Percentiles rank a stretch among this genome's conserved stretches.
Evolutionary conservation across 106 monocot species (phyloP).

Genomic region (Apostasia ramifera): DNA sequence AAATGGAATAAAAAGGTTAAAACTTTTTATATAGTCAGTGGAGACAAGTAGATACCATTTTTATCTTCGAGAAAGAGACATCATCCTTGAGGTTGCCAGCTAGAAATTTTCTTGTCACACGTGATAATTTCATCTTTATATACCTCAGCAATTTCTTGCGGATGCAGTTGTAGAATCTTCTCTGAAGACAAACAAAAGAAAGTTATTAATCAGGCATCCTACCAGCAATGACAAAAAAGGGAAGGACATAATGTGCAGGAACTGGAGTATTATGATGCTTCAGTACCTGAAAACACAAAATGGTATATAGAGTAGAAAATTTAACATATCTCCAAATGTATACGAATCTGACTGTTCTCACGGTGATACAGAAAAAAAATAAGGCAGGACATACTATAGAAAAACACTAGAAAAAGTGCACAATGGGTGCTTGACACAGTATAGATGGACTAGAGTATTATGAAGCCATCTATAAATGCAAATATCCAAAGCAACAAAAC

Average conservation of each 20-base stretch:
- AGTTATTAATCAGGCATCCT: neutral
- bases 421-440: too few species aligned
- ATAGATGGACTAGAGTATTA: too few species aligned
- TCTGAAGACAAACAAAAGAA: slow-evolving; percentile 3
- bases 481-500: too few species aligned
- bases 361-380: too few species aligned
- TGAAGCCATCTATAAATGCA: too few species aligned
- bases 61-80: slow-evolving; percentile 2
- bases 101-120: slow-evolving; percentile 3
- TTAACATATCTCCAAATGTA: too few species aligned
- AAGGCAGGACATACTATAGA: too few species aligned
- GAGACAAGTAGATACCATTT: neutral
- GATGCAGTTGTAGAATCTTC: neutral
- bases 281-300: too few species aligned
- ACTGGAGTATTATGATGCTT: too few species aligned
- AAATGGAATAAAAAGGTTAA: neutral
- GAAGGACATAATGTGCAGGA: neutral
- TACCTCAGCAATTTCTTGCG: slow-evolving; percentile 5
- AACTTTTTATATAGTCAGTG: neutral
- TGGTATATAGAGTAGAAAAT: too few species aligned
- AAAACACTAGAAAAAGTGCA: too few species aligned
- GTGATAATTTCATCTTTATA: slow-evolving; percentile 5
- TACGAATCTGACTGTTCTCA: too few species aligned
- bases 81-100: slow-evolving; percentile 8
- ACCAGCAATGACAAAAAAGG: neutral